These are phyloP conservation scores for Tricholoma matsutake DNA, from an alignment of 768 basidiomycete genomes.

Conservation along the genomic window DNA sequence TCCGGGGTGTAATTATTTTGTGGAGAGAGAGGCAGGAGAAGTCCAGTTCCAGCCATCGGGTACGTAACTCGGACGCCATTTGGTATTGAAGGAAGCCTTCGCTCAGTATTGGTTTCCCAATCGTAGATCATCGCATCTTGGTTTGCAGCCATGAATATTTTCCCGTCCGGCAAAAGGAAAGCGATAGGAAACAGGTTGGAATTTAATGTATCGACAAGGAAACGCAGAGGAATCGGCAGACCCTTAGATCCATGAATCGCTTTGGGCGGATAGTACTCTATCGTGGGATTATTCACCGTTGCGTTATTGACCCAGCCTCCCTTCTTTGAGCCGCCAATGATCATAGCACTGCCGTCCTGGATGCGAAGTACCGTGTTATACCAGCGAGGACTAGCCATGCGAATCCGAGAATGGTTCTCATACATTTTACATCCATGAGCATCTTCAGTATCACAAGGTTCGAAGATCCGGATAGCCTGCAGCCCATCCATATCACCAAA, in stretches of 20 bases:
- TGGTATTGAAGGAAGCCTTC: conserved; percentile 61
- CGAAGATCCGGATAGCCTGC: conserved; percentile 69
- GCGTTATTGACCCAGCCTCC: conserved; percentile 87
- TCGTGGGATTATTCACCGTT: conserved; percentile 76
- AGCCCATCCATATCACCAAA: conserved; percentile 75
- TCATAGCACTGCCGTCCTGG: conserved; percentile 77
- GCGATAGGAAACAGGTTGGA: conserved; percentile 84
- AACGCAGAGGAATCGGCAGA: conserved; percentile 57
- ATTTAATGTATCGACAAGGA: conserved; percentile 68
- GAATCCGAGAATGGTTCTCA: conserved; percentile 60
- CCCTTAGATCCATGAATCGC: conserved; percentile 64
- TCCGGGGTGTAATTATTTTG: conserved; percentile 63
- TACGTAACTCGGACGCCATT: conserved; percentile 81
- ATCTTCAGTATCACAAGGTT: conserved; percentile 54
- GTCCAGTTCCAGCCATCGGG: conserved; percentile 73
- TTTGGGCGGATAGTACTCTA: conserved; percentile 84
- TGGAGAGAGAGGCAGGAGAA: conserved; percentile 70
- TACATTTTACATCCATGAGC: conserved; percentile 55
- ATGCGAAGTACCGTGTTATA: conserved; percentile 72
- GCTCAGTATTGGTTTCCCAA: conserved; percentile 63
- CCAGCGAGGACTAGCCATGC: conserved; percentile 80
- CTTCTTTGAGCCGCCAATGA: conserved; percentile 76
- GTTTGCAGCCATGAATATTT: conserved; percentile 75
- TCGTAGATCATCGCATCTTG: conserved; percentile 78
- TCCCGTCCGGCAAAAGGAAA: conserved; percentile 67